Base-by-base conservation (phyloP, 768 basidiomycete genomes). In the Boletus sp. region DNA sequence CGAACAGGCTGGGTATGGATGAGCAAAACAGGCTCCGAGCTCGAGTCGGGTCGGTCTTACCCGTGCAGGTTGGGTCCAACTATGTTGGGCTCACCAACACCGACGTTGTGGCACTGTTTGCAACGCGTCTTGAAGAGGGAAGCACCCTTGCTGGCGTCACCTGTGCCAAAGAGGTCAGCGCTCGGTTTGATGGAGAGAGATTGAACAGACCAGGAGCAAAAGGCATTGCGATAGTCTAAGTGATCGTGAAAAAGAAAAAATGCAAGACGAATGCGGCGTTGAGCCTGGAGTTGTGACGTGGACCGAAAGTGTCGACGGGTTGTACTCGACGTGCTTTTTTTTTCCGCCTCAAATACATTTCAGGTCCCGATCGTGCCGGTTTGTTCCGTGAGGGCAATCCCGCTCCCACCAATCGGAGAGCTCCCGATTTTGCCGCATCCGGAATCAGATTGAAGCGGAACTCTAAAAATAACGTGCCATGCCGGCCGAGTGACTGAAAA, bases 51-150 rank as follows among this genome's bases (percentile, higher is more conserved):
- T 14, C 37, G 25, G 7, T 73, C 89, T 61, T 64, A 93, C 86
- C 95, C 95, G 70, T 94, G 85, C 27, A 98, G 82, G 81, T 96
- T 96, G 43, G 96, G 96, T 53, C 96, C 96, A 55, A 98, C 93
- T 73, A 90, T 91, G 78, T 93, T 80, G 39, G 83, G 79, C 65
- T 85, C 91, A 52, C 87, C 85, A 63, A 81, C 77, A 52, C 76
- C 90, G 58, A 90, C 73, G 59, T 92, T 97, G 74, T 98, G 95
- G 77, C 95, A 98, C 71, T 97, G 93, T 39, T 88, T 87, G 67
- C 90, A 94, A 54, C 94, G 89, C 56, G 93, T 94, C 80, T 94
- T 96, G 88, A 98, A 98, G 72, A 97, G 88, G 69, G 79, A 77
- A 70, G 95, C 94, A 75, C 95, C 95, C 82, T 95, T 97, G 53